These are phyloP conservation scores for Alternaria hordeiaustralica DNA, from an alignment of 2,329 filamentous ascomycete species.

Conservation along the genomic window DNA sequence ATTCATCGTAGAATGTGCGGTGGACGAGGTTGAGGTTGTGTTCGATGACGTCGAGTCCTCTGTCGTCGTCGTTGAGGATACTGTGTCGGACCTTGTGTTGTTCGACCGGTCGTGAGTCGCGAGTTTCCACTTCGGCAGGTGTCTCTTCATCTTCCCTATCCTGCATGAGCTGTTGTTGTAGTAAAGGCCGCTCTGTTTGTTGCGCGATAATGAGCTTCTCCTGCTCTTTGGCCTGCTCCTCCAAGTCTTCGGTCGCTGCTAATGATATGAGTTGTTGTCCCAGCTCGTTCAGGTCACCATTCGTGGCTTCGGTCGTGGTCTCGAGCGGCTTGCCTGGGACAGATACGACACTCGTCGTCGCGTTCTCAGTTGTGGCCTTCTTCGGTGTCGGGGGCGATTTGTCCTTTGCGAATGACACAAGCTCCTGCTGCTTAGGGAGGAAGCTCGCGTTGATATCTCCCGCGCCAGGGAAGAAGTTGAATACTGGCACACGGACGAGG, in stretches of 20 bases:
- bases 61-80: conserved; percentile 85
- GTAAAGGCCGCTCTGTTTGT: conserved; percentile 82
- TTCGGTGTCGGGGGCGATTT: conserved; percentile 23
- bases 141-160: conserved; percentile 80
- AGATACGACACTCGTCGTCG: conserved; percentile 19
- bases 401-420: conserved; percentile 35
- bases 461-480: conserved; percentile 97
- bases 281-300: conserved; percentile 64
- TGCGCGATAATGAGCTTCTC: conserved; percentile 88
- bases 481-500: conserved; percentile 91
- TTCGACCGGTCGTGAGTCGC: conserved; percentile 41
- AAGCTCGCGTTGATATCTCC: conserved; percentile 99
- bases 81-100: conserved; percentile 67
- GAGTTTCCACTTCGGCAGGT: conserved; percentile 48
- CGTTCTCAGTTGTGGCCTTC: conserved; percentile 22
- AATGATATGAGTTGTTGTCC: conserved; percentile 78
- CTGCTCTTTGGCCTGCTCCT: conserved; percentile 82
- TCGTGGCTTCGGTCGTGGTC: conserved; percentile 29
- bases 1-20: conserved; percentile 79
- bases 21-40: conserved; percentile 79
- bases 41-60: conserved; percentile 79
- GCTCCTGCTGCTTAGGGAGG: conserved; percentile 72
- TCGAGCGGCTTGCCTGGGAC: conserved; percentile 34
- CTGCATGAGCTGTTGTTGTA: conserved; percentile 90
- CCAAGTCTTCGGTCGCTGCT: conserved; percentile 74